Evolutionary conservation across 768 basidiomycete genomes (phyloP), one percentile per base, ranked within the genome.

Genomic region (Hysterangium stoloniferum): DNA sequence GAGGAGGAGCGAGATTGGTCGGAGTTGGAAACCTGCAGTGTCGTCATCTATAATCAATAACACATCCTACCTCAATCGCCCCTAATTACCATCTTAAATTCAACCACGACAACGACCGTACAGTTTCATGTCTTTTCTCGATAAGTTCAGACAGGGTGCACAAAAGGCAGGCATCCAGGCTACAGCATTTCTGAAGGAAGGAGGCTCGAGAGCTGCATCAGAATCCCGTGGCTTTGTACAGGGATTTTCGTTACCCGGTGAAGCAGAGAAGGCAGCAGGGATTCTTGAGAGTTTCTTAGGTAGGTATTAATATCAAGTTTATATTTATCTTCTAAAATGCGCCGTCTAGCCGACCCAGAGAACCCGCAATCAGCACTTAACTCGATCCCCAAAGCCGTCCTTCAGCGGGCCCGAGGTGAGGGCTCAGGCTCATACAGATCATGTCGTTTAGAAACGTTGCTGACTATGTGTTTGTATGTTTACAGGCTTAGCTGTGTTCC

Each of bases 281-380:
- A 97, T 95, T 59, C 69, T 97, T 27, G 82, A 80, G 55, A 82
- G 80, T 56, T 97, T 97, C 74, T 73, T 95, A n/a, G 93, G 90
- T 91, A 62, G 48, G 74, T 58, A 8, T 27, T 20, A 13, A 41
- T 46, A 12, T 41, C 33, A 17, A 43, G 15, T 45, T 19, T 28
- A 17, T 12, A 12, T 27, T 11, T 27, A 25, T 45, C 45, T 7
- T 35, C 42, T 54, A 45, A 28, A 36, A 1, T 47, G 60, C 28
- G 13, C 17, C 12, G 36, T 27, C 57, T n/a, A 94, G 93, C 94
- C 53, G 83, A 95, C 67, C 94, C 95, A 13, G 75, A 79, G 29
- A 73, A 83, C 56, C 93, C 94, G 12, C 77, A 86, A 61, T 91
- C 90, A 32, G 95, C 94, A 1, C 80, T 98, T 52, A 97, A 98